Percentiles rank a stretch among this genome's conserved stretches.
Conservation (phyloP, 2,329 filamentous ascomycete genomes). For the Trichophyton mentagrophytes region DNA sequence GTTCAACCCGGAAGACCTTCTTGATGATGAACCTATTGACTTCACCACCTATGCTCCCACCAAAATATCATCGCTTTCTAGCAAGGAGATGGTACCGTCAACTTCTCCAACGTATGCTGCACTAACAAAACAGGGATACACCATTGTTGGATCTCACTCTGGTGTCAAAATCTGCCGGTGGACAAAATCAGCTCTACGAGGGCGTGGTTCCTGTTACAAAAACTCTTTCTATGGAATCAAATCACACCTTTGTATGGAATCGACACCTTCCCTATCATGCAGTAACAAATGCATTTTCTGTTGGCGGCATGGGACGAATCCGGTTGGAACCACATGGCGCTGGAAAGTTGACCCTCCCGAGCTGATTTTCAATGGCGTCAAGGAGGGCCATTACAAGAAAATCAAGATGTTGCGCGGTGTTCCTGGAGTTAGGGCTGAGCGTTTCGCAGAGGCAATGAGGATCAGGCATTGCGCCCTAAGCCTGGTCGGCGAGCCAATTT, state of each 20-base stretch:
- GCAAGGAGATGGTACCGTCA: slow-evolving; percentile 90
- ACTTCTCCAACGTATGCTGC: slow-evolving; percentile 77
- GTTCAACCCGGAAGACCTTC: slow-evolving; percentile 23
- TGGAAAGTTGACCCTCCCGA: slow-evolving; percentile 91
- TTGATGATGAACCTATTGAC: slow-evolving; percentile 55
- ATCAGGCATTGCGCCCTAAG: slow-evolving; percentile 88
- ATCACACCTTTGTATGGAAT: slow-evolving; percentile 97
- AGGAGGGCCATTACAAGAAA: slow-evolving; percentile 86
- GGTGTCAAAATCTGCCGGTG: slow-evolving; percentile 97
- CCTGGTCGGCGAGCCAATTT: slow-evolving; percentile 94
- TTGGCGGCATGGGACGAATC: slow-evolving; percentile 96
- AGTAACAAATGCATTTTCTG: slow-evolving; percentile 99
- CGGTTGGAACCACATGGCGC: slow-evolving; percentile 90
- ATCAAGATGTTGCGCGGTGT: slow-evolving; percentile 95
- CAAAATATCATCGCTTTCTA: slow-evolving; percentile 24
- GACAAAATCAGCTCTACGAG: slow-evolving; percentile 92
- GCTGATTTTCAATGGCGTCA: slow-evolving; percentile 79
- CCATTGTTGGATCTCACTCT: slow-evolving; percentile 87
- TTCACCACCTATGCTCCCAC: slow-evolving; percentile 51
- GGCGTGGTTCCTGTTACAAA: slow-evolving; percentile 93
- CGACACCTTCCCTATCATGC: slow-evolving; percentile 86
- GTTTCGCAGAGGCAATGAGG: slow-evolving; percentile 82
- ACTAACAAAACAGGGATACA: slow-evolving; percentile 91
- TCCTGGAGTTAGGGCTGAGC: slow-evolving; percentile 79
- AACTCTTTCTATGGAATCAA: slow-evolving; percentile 94